A percentile compares a stretch with the other conserved stretches of the same genome.
These are phyloP conservation scores for Chrysanthemum seticuspe DNA, from an alignment of 129 eudicot genomes.

Conservation along the genomic window DNA sequence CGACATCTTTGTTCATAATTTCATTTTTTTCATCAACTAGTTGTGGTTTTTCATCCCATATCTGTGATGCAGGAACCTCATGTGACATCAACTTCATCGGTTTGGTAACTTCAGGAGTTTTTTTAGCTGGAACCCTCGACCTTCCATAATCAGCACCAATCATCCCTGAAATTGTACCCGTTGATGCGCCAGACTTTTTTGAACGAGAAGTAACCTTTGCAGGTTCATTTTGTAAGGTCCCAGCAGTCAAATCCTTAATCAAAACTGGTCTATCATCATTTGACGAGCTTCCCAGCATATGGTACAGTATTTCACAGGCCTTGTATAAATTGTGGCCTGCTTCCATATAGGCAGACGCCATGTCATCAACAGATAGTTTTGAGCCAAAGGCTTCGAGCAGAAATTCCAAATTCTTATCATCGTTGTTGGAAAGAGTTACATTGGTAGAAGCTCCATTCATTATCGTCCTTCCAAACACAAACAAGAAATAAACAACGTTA, in stretches of 20 bases:
- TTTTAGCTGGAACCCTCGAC: constrained; percentile 36
- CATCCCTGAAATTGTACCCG: constrained; percentile 56
- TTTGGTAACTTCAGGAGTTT: constrained; percentile 30
- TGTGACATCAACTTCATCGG: constrained; percentile 50
- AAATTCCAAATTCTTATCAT: constrained; percentile 49
- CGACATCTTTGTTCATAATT: constrained; percentile 49
- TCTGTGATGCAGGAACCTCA: constrained; percentile 48
- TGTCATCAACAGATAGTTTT: constrained; percentile 53
- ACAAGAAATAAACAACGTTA: constrained; percentile 20
- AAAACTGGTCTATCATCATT: constrained; percentile 25
- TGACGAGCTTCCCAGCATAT: constrained; percentile 40
- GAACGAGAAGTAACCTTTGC: constrained; percentile 18
- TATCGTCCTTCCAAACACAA: constrained; percentile 44
- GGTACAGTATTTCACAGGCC: constrained; percentile 59
- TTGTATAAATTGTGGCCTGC: constrained; percentile 42
- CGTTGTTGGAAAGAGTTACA: constrained; percentile 34
- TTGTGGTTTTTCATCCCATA: constrained; percentile 52
- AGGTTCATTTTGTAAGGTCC: constrained; percentile 13
- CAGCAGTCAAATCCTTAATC: constrained; percentile 27
- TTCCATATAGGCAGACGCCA: constrained; percentile 65
- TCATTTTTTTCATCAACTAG: constrained; percentile 25
- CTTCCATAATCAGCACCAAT: constrained; percentile 55
- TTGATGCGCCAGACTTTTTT: constrained; percentile 42
- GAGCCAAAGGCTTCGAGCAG: constrained; percentile 70
- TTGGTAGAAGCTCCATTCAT: constrained; percentile 36